Base-by-base conservation (phyloP, 306 rosid genomes). In the Luffa aegyptiaca region DNA sequence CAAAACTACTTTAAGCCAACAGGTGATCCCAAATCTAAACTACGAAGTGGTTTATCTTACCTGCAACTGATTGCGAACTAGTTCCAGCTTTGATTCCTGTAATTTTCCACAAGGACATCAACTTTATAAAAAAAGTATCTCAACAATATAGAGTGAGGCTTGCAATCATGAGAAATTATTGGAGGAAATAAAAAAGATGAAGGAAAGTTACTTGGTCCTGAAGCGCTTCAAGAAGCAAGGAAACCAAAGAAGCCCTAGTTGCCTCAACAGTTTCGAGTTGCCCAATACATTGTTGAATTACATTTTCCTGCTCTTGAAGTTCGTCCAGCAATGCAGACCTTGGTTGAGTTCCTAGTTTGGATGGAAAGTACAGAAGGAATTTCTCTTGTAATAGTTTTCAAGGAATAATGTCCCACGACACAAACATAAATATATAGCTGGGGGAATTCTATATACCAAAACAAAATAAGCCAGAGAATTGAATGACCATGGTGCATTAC, bases 51-150 rank as follows among this genome's bases (percentile, higher is more conserved):
- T 12, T 58, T 42, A 81, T 77, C 93, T 91, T 85, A 93, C 98
- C 79, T 86, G 97, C 87, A 93, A 86, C 82, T 88, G 95, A 75
- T 80, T n/a, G 82, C 76, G 87, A 86, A 93, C 84, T 79, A 79
- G 75, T 63, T 88, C 91, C 87, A 90, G 93, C 88, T 86, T 86
- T 85, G 91, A 84, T 88, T 90, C 98, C 98, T 93, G 92, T 76
- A 81, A 87, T 65, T 13, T 48, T 49, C 13, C 76, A 65, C 37
- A 65, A 37, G 59, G 59, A 33, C 35, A 33, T 33, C 62, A 75
- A 49, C 61, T 33, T 73, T 14, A 73, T 21, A 49, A 14, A 3
- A 26, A 31, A 49, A 49, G 55, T 31, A 26, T 73, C 39, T 73
- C 59, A 73, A 52, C 31, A 52, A 52, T 52, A 52, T 7, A 35